phyloP scores from a whole-genome alignment of 106 monocot species.

The Chionographis japonica region DNA sequence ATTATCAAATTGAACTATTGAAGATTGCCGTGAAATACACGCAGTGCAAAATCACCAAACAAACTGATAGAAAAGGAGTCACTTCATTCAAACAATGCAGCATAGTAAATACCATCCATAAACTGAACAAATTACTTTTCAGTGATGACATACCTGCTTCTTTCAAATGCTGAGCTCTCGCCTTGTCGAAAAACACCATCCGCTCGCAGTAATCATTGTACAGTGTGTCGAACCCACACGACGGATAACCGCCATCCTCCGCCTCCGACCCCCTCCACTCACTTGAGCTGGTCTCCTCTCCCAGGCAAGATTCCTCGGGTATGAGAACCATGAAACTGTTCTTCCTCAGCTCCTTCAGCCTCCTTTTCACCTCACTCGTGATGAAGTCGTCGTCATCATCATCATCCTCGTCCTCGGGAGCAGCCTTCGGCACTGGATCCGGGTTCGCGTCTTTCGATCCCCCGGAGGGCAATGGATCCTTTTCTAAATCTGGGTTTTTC shows the following conservation, averaged over 20 bases:
- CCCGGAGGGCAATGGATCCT: neutral
- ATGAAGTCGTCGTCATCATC: conserved; percentile 98
- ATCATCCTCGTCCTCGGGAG: conserved; percentile 28
- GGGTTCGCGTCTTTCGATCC: conserved; percentile 15
- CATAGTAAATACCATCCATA: too few species aligned
- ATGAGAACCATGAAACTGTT: conserved; percentile 97
- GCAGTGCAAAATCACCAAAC: too few species aligned
- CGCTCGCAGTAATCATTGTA: conserved; percentile 75
- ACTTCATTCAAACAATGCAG: too few species aligned
- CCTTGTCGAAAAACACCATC: conserved; percentile 88
- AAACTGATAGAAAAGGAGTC: too few species aligned
- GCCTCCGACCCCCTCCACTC: conserved; percentile 64
- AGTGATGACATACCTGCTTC: conserved; percentile 43
- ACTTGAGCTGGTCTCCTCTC: conserved; percentile 63
- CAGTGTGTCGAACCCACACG: conserved; percentile 64
- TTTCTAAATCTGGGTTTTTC: conserved; percentile 14
- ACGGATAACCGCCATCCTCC: conserved; percentile 26
- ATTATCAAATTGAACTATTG: too few species aligned
- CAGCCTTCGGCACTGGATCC: conserved; percentile 13
- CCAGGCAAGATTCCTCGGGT: conserved; percentile 67
- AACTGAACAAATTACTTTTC: too few species aligned
- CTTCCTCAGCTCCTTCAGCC: conserved; percentile 92
- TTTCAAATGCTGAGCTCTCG: conserved; percentile 47
- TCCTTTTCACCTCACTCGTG: conserved; percentile 83
- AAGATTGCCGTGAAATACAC: too few species aligned